Evolutionary conservation across 495 filamentous ascomycete species (phyloP), one percentile per base, ranked within the genome.

Genomic region (Melanomma pulvis-pyrius): DNA sequence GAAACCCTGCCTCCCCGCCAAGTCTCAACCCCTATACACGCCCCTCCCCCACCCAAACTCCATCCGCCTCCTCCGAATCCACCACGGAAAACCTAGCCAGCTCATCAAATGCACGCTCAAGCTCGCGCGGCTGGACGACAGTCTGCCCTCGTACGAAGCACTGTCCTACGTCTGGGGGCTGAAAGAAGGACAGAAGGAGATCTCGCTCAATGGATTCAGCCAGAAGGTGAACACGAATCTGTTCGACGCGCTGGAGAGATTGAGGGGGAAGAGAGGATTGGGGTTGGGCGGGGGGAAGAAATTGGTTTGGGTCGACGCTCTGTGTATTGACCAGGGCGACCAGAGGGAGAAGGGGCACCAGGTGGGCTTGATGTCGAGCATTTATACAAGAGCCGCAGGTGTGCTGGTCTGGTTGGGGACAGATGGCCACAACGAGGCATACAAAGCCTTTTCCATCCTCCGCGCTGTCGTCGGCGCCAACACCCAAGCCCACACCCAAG

Each of bases 371-470:
- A 71, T 71, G 68, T 11, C 44, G 8, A 21, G 47, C 9, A 64
- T 71, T 7, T 71, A 71, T 34, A 26, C 21, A 36, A 13, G 24
- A n/a, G 68, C 68, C 12, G 25, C 17, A 0, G 26, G 47, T 7
- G 68, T 71, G 1, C 17, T 71, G 46, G 63, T 71, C 2, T 71
- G 68, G 68, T 52, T 71, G 25, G 68, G 68, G 2, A 60, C 28
- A 17, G 68, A 71, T 28, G 34, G 51, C 4, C 28, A 56, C 11
- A 32, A 56, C 12, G 36, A 61, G 30, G 67, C 61, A 0, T 8
- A 54, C 9, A 9, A 28, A 2, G 61, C 61, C 21, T 70, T 65
- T 44, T 1, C 24, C 2, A 30, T 51, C 19, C 8, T 70, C 3
- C 61, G 62, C 24, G 36, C 67, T 17, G 24, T 70, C 26, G 61